Evolutionary conservation across 352 stramenopile species (phyloP).

Genomic region (Pythium periplocum): DNA sequence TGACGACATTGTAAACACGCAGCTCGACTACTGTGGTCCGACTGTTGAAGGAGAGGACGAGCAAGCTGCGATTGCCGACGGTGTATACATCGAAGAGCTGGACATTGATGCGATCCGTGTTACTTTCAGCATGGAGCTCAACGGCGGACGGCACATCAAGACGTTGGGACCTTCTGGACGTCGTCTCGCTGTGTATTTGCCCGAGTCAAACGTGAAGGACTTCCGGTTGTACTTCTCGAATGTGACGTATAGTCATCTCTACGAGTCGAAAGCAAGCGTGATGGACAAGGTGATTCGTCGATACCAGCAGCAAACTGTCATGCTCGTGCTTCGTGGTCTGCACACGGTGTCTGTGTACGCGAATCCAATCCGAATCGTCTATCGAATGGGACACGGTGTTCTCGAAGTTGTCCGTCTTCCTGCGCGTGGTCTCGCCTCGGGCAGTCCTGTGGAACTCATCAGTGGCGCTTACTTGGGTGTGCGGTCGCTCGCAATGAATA

Average conservation of each 20-base stretch:
- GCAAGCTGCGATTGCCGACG: slow-evolving; percentile 29
- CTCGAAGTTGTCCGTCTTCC: slow-evolving; percentile 78
- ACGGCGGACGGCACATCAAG: slow-evolving; percentile 80
- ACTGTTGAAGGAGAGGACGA: slow-evolving; percentile 19
- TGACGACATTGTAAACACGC: slow-evolving; percentile 75
- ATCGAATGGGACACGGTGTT: slow-evolving; percentile 76
- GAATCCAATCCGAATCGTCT: slow-evolving; percentile 85
- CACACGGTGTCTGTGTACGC: slow-evolving; percentile 86
- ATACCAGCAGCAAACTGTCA: slow-evolving; percentile 83
- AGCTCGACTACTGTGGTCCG: slow-evolving; percentile 52
- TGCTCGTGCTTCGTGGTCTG: slow-evolving; percentile 75
- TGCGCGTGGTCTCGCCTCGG: slow-evolving; percentile 69
- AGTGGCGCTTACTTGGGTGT: slow-evolving; percentile 81
- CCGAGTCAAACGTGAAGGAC: slow-evolving; percentile 87
- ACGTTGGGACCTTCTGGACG: slow-evolving; percentile 69
- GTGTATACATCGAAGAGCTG: slow-evolving; percentile 86
- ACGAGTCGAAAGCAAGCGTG: slow-evolving; percentile 70
- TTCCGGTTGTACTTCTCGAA: slow-evolving; percentile 82
- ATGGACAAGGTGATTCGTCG: slow-evolving; percentile 71
- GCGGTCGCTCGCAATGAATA: slow-evolving; percentile 84
- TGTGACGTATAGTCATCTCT: slow-evolving; percentile 76
- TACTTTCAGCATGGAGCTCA: slow-evolving; percentile 85
- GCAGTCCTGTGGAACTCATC: slow-evolving; percentile 79
- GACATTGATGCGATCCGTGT: slow-evolving; percentile 80
- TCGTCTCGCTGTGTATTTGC: slow-evolving; percentile 76